Conservation (phyloP, 768 basidiomycete genomes). For the Leccinum fibrillosum region DNA sequence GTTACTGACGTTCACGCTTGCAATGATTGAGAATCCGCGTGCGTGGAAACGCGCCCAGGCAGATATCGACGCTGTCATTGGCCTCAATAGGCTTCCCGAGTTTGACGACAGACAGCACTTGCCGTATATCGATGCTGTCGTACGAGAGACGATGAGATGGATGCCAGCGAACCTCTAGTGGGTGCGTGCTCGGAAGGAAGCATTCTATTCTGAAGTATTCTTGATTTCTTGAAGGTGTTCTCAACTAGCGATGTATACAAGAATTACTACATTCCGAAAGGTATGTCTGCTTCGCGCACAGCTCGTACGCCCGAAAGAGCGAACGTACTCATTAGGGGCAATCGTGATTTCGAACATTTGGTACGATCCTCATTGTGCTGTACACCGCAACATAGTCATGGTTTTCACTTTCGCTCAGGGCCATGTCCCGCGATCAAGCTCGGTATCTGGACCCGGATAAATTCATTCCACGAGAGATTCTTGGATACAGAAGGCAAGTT, state of each 20-base stretch:
- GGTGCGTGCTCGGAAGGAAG: background rate
- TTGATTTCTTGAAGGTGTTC: background rate
- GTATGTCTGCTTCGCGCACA: background rate
- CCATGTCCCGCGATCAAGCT: conserved; percentile 11
- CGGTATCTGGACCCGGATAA: conserved; percentile 9
- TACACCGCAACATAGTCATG: too few species aligned
- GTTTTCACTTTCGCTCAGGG: background rate
- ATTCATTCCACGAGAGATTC: conserved; percentile 16
- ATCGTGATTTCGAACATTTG: conserved; percentile 7
- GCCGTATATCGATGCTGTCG: too few species aligned
- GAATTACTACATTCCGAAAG: background rate
- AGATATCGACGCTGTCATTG: background rate
- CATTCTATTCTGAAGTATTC: too few species aligned
- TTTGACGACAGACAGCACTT: too few species aligned
- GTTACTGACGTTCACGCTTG: background rate
- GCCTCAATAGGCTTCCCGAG: too few species aligned
- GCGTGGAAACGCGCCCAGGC: too few species aligned
- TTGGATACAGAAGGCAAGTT: conserved; percentile 4
- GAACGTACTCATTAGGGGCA: background rate
- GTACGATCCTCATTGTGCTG: background rate
- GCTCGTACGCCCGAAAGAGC: too few species aligned
- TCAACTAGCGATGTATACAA: background rate
- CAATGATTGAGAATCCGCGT: background rate
- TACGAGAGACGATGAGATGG: too few species aligned
- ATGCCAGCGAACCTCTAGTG: conserved; percentile 1